Evolutionary conservation across 192 early-diverging fungal species (phyloP).

Genomic region (Haplosporangium gracile): DNA sequence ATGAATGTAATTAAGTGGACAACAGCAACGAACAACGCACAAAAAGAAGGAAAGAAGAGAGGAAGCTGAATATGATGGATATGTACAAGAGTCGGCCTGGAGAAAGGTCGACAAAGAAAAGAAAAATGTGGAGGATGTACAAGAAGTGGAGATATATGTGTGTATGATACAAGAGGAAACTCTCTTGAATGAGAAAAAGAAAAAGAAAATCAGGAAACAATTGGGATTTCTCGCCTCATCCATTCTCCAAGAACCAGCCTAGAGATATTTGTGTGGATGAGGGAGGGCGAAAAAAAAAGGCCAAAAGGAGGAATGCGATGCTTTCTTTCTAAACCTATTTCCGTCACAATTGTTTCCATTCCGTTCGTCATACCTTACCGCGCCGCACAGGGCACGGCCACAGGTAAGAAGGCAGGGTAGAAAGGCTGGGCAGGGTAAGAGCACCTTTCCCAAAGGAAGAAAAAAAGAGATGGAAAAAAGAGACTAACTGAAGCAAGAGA

Average conservation of each 20-base stretch:
- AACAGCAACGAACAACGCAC: not conserved
- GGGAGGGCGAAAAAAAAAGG: not conserved
- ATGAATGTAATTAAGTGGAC: not conserved
- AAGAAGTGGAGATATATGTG: not conserved
- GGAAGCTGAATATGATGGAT: not conserved
- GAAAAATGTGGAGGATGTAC: not conserved
- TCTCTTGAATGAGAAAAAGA: not conserved
- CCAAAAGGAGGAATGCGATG: not conserved
- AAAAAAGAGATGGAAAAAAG: not conserved
- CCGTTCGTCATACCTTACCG: not conserved
- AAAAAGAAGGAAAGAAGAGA: not conserved
- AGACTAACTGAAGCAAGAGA: not conserved
- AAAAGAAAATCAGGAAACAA: not conserved
- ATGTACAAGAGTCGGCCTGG: conserved; percentile 1
- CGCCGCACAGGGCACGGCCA: conserved; percentile 2
- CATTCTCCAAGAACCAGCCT: conserved; percentile 8
- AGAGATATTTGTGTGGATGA: not conserved
- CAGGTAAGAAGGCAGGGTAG: not conserved
- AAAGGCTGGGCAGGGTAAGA: not conserved
- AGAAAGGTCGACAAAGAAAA: not conserved
- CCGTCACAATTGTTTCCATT: conserved; percentile 4
- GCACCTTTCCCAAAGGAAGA: not conserved
- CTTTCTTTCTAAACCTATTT: not conserved
- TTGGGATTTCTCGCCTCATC: not conserved
- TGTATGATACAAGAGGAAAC: conserved; percentile 12